A percentile compares a stretch with the other conserved stretches of the same genome.
Conservation (phyloP, 176 grass and related monocot genomes). For the Phoenix roebelenii region DNA sequence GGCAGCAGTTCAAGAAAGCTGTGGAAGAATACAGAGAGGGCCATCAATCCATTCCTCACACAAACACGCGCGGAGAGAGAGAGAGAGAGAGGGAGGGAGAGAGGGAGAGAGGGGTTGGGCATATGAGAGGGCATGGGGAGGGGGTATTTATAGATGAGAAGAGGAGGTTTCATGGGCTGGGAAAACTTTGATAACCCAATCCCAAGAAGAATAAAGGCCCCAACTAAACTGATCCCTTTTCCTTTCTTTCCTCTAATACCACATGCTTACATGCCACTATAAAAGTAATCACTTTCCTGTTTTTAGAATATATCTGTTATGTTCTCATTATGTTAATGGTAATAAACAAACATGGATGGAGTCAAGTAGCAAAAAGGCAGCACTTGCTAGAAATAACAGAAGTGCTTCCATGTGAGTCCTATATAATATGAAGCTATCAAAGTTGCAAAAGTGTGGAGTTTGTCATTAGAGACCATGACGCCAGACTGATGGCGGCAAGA, state of each 20-base stretch:
- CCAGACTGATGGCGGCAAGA: no score
- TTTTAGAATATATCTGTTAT: no score
- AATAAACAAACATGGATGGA: no score
- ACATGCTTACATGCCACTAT: no score
- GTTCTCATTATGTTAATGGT: no score
- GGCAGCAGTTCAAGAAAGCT: slow-evolving; percentile 99
- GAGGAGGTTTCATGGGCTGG: slow-evolving; percentile 14
- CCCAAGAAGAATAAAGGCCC: slow-evolving; percentile 92
- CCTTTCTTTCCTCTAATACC: neutral
- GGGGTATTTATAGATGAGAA: slow-evolving; percentile 45
- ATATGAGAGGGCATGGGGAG: neutral
- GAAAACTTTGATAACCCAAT: slow-evolving; percentile 63
- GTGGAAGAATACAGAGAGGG: slow-evolving; percentile 97
- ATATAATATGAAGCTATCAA: no score
- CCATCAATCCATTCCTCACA: slow-evolving; percentile 23
- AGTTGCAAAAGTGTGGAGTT: no score
- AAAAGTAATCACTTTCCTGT: no score
- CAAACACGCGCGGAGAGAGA: neutral
- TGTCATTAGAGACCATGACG: no score
- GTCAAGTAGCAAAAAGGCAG: no score
- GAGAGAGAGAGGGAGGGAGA: slow-evolving; percentile 7
- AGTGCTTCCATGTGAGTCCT: no score
- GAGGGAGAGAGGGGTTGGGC: neutral
- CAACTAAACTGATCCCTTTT: slow-evolving; percentile 30
- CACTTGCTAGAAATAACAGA: no score